A percentile compares a stretch with the other conserved stretches of the same genome.
These are phyloP conservation scores for Daldinia decipiens DNA, from an alignment of 495 filamentous ascomycete genomes.

Conservation along the genomic window DNA sequence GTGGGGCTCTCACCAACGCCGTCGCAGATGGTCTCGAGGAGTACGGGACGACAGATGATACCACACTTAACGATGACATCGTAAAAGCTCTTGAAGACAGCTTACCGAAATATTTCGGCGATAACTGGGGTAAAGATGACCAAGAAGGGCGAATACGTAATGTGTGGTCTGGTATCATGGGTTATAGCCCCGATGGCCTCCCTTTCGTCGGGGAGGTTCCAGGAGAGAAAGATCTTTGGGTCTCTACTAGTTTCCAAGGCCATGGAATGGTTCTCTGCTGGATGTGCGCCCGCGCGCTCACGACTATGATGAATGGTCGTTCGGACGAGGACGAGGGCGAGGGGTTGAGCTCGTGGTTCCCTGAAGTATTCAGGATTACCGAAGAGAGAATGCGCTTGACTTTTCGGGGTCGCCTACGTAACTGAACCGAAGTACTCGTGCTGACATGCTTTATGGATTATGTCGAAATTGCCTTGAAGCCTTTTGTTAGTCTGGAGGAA, in stretches of 20 bases:
- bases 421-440: background rate
- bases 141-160: conserved; percentile 64
- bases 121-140: conserved; percentile 68
- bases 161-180: conserved; percentile 74
- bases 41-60: conserved; percentile 68
- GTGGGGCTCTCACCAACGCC: conserved; percentile 68
- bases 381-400: conserved; percentile 55
- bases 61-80: conserved; percentile 62
- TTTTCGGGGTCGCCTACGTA: conserved; percentile 55
- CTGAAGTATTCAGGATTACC: conserved; percentile 57
- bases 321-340: conserved; percentile 39
- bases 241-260: conserved; percentile 64
- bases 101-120: conserved; percentile 63
- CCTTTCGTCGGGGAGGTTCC: conserved; percentile 65
- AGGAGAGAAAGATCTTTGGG: conserved; percentile 58
- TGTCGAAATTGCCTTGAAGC: too few relatives aligned
- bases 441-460: too few relatives aligned
- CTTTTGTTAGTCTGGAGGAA: background rate
- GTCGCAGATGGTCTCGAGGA: conserved; percentile 58
- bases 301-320: conserved; percentile 59
- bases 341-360: conserved; percentile 60
- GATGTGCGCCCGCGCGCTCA: conserved; percentile 64
- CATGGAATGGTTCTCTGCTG: conserved; percentile 70
- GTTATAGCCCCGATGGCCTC: conserved; percentile 63
- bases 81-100: conserved; percentile 61